Evolutionary conservation across 768 basidiomycete genomes (phyloP).

Genomic region (Lactarius trivialis): DNA sequence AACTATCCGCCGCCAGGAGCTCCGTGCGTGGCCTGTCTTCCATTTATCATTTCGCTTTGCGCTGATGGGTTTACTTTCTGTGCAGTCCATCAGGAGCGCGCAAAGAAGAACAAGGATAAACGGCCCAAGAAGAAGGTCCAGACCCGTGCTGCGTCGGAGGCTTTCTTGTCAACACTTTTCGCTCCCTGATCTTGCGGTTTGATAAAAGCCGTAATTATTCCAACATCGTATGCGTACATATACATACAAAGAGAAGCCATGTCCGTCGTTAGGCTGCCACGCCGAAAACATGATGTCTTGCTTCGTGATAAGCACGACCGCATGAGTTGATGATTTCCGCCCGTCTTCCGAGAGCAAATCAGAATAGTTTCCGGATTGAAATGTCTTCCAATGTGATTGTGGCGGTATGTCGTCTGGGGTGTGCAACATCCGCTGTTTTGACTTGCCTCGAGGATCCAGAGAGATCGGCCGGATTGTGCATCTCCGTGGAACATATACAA

Average conservation of each 20-base stretch:
- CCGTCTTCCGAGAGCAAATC: conserved; percentile 10
- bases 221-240: conserved; percentile 1
- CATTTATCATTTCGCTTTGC: not conserved
- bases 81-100: conserved; percentile 74
- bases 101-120: conserved; percentile 50
- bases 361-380: conserved; percentile 8
- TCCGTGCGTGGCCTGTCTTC: conserved; percentile 49
- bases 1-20: conserved; percentile 81
- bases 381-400: conserved; percentile 12
- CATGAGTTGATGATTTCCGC: conserved; percentile 11
- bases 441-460: conserved; percentile 1
- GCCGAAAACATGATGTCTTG: conserved; percentile 23
- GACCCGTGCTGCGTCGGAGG: conserved; percentile 60
- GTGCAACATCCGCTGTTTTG: not conserved
- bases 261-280: conserved; percentile 24
- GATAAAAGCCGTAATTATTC: conserved; percentile 8
- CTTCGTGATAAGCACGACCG: conserved; percentile 19
- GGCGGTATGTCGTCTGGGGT: conserved; percentile 5
- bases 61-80: conserved; percentile 2
- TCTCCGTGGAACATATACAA: conserved; percentile 13
- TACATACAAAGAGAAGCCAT: conserved; percentile 10
- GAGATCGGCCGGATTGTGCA: conserved; percentile 2
- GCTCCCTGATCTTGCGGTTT: conserved; percentile 54
- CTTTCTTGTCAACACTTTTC: conserved; percentile 79
- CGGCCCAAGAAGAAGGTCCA: conserved; percentile 58